Conservation (phyloP, 768 basidiomycete genomes). For the Leccinum arenicola region DNA sequence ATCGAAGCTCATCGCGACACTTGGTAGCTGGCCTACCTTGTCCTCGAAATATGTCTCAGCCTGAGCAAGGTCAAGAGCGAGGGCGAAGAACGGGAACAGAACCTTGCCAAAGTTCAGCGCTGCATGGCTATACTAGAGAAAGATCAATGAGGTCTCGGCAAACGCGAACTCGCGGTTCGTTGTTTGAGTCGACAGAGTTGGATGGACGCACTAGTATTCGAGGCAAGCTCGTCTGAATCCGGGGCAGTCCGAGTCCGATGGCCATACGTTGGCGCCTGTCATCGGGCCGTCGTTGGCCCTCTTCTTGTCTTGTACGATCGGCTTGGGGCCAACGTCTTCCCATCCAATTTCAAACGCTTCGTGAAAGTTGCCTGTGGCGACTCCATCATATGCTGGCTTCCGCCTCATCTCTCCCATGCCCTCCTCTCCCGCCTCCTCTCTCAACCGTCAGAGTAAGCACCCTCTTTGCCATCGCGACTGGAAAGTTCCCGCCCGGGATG, state of each 20-base stretch:
- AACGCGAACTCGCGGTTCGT: not conserved
- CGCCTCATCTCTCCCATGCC: too few relatives aligned
- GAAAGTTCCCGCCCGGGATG: constrained; percentile 89
- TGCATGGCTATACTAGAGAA: not conserved
- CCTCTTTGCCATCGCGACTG: constrained; percentile 51
- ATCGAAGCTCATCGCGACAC: not conserved
- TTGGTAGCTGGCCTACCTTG: constrained; percentile 40
- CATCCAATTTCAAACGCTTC: constrained; percentile 89
- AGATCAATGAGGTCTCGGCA: constrained; percentile 21
- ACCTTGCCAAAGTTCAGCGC: too few relatives aligned
- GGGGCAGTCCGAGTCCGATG: constrained; percentile 47
- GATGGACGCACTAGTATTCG: constrained; percentile 58
- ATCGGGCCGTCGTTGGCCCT: constrained; percentile 50
- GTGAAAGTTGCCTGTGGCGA: constrained; percentile 42
- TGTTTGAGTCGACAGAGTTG: not conserved
- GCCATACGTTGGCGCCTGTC: constrained; percentile 60
- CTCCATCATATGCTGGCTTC: too few relatives aligned
- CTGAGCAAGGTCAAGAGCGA: too few relatives aligned
- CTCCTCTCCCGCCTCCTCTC: too few relatives aligned
- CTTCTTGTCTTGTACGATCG: constrained; percentile 24
- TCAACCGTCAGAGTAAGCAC: too few relatives aligned
- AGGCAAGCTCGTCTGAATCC: constrained; percentile 59
- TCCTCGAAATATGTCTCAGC: too few relatives aligned
- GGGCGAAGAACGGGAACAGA: too few relatives aligned
- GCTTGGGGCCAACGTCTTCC: constrained; percentile 42